Percentiles rank a stretch among this genome's conserved stretches.
These are phyloP conservation scores for Starmera caribaea DNA, from an alignment of 805 yeast species.

Conservation along the genomic window DNA sequence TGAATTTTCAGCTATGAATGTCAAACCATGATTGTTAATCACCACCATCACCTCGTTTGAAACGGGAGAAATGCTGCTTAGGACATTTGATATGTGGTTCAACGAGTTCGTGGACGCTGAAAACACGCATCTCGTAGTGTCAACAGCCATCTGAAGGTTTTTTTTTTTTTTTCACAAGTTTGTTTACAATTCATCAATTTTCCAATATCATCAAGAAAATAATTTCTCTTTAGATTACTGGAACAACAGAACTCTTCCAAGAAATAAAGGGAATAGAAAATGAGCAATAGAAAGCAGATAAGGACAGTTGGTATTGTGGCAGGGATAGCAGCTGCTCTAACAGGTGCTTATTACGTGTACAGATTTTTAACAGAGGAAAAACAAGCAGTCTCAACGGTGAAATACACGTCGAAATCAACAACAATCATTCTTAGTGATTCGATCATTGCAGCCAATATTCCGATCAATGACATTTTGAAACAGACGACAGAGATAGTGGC, in stretches of 20 bases:
- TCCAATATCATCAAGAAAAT: too few species aligned
- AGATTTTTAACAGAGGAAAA: slow-evolving; percentile 1
- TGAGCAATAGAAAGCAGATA: too few species aligned
- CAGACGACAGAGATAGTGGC: slow-evolving; percentile 23
- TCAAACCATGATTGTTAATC: slow-evolving; percentile 41
- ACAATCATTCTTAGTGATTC: slow-evolving; percentile 18
- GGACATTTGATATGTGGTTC: slow-evolving; percentile 35
- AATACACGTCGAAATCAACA: slow-evolving; percentile 14
- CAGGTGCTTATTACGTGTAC: slow-evolving; percentile 8
- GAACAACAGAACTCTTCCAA: too few species aligned
- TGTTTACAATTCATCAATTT: not conserved
- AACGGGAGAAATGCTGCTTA: slow-evolving; percentile 31
- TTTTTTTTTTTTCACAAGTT: too few species aligned
- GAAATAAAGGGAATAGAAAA: too few species aligned
- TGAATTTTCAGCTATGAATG: slow-evolving; percentile 38
- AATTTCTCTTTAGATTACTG: not conserved
- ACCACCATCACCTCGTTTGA: slow-evolving; percentile 30
- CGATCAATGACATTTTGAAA: slow-evolving; percentile 14
- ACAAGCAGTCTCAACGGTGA: not conserved
- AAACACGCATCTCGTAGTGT: slow-evolving; percentile 15
- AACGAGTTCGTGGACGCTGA: slow-evolving; percentile 38
- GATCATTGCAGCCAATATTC: slow-evolving; percentile 15
- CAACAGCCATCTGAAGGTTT: not conserved
- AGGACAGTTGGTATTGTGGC: too few species aligned
- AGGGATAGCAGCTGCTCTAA: too few species aligned